Base-by-base conservation (phyloP, 2,329 filamentous ascomycete species). In the Emmonsia crescens region DNA sequence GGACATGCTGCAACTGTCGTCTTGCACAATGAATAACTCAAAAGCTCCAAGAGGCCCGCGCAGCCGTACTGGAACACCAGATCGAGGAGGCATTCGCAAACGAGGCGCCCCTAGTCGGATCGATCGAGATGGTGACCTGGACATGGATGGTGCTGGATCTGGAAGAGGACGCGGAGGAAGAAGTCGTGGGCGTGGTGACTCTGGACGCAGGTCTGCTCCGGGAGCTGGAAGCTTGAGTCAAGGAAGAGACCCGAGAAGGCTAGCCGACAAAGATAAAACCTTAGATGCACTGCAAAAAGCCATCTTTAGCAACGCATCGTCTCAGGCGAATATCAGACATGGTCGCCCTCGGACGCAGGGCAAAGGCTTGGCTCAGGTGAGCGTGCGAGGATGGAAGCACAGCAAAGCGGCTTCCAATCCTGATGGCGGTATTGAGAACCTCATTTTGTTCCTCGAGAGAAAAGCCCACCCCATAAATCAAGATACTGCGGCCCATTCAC, bases 391-490 rank as follows among this genome's bases (percentile, higher is more conserved):
- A 31, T 79, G 89, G 69, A 85, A 82, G 69, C 75, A 83, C 52
- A 91, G 87, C 77, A 90, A 87, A 73, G 87, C 86, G 8, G 80
- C 83, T 12, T 79, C 72, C 33, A 89, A 90, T 66, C 71, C 81
- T 36, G 88, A 88, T 61, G 86, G 87, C 57, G 88, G 88, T 24
- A 71, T 88, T 31, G 80, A 81, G 63, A 82, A 84, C 63, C 78
- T 91, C 36, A 73, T 91, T 60, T 78, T 79, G 58, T 91, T 90
- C 71, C 75, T 91, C 65, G 86, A 91, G 75, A 84, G 85, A 69
- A 90, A 90, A 73, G 82, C 87, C 55, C 80, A 81, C 61, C 76
- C 79, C 66, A 63, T 70, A 65, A 78, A 84, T 68, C 77, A 77
- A 63, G 79, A 79, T 71, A 62, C 70, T 68, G 69, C 68, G 56